phyloP scores from a whole-genome alignment of 208 protist species.

The Phytomonas serpens region DNA sequence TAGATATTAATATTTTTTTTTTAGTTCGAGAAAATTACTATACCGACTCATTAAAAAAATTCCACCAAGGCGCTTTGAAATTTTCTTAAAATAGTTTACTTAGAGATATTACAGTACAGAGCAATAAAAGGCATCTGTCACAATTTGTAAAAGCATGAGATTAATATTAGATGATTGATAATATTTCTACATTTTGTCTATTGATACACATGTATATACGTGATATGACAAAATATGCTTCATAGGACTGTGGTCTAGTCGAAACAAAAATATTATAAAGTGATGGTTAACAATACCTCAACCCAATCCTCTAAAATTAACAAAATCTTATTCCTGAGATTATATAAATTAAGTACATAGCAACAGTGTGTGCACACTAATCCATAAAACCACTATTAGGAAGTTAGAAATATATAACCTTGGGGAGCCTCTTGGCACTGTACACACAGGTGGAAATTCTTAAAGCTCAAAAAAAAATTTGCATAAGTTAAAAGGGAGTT shows the following conservation, averaged over 20 bases:
- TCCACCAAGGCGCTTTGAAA: background rate
- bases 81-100: background rate
- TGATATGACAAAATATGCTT: background rate
- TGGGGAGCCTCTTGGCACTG: too few relatives aligned
- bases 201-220: background rate
- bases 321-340: background rate
- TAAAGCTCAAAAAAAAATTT: background rate
- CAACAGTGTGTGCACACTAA: background rate
- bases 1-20: background rate
- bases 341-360: background rate
- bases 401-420: background rate
- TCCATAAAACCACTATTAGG: background rate
- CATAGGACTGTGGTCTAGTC: background rate
- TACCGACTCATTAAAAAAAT: background rate
- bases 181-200: background rate
- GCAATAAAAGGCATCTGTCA: background rate
- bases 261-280: slow-evolving; percentile 5
- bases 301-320: background rate
- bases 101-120: background rate
- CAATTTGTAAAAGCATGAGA: background rate
- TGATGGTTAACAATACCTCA: background rate
- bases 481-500: background rate
- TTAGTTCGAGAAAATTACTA: background rate
- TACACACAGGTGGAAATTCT: too few relatives aligned
- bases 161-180: background rate